These are phyloP conservation scores for Pulveroboletus sp. DNA, from an alignment of 768 basidiomycete genomes.

Conservation along the genomic window DNA sequence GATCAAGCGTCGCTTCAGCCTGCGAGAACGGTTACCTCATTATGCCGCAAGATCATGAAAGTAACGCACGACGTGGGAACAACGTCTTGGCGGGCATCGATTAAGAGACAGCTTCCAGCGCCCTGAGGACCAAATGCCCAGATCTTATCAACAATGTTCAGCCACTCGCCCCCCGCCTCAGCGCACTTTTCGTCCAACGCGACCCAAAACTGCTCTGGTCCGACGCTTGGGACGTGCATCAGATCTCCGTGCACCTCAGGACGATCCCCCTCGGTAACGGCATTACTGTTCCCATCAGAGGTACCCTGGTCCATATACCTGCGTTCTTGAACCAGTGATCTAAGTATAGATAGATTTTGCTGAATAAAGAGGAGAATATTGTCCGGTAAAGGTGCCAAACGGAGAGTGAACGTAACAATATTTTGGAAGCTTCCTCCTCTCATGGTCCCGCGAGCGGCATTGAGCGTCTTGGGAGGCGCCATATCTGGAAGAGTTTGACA, in stretches of 20 bases:
- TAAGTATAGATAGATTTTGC: slow-evolving; percentile 62
- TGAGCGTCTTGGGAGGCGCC: slow-evolving; percentile 72
- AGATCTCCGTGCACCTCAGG: slow-evolving; percentile 53
- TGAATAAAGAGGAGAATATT: slow-evolving; percentile 70
- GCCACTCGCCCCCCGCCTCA: slow-evolving; percentile 77
- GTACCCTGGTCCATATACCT: slow-evolving; percentile 33
- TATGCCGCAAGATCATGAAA: slow-evolving; percentile 4
- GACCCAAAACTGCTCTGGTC: slow-evolving; percentile 77
- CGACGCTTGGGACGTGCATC: slow-evolving; percentile 57
- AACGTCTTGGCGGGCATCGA: slow-evolving; percentile 60
- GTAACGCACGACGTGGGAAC: slow-evolving; percentile 52
- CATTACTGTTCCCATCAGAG: slow-evolving; percentile 7
- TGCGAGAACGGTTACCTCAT: slow-evolving; percentile 23
- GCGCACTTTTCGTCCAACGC: slow-evolving; percentile 58
- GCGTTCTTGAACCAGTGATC: slow-evolving; percentile 52
- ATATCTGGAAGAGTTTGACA: slow-evolving; percentile 54
- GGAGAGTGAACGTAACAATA: slow-evolving; percentile 75
- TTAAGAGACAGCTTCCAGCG: slow-evolving; percentile 79
- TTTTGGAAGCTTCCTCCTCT: slow-evolving; percentile 62
- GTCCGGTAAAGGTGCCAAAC: slow-evolving; percentile 77
- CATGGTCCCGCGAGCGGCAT: slow-evolving; percentile 73
- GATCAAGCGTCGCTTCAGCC: slow-evolving; percentile 48
- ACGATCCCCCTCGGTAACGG: slow-evolving; percentile 33
- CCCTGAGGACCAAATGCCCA: slow-evolving; percentile 93
- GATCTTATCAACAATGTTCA: slow-evolving; percentile 57